Percentiles rank a stretch among this genome's conserved stretches.
These are phyloP conservation scores for Sisymbrium irio DNA, from an alignment of 345 rosid genomes.

Conservation along the genomic window DNA sequence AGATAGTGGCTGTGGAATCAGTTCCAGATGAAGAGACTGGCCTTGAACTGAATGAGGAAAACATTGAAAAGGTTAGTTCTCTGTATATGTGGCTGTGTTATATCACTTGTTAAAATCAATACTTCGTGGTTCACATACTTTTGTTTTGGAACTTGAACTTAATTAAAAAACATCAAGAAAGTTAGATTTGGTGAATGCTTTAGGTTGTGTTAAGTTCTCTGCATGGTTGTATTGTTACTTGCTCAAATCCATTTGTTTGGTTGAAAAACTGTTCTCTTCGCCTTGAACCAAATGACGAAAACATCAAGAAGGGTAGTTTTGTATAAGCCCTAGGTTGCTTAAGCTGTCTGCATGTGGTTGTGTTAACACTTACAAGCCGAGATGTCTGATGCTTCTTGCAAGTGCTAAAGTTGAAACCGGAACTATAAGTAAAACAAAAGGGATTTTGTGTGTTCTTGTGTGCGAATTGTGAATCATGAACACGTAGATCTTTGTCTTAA, in stretches of 20 bases:
- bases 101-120: neutral
- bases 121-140: neutral
- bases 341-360: too few species aligned
- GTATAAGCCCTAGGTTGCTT: conserved; percentile 1
- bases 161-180: conserved; percentile 74
- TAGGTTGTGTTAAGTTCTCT: neutral
- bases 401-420: neutral
- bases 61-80: conserved; percentile 69
- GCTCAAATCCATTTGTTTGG: neutral
- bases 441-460: neutral
- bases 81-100: neutral
- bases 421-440: neutral
- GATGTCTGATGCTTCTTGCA: neutral
- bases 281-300: conserved; percentile 72
- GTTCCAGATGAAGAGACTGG: conserved; percentile 89
- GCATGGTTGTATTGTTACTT: neutral
- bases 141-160: conserved; percentile 49
- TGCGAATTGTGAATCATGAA: neutral
- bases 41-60: conserved; percentile 84
- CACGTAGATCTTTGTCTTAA: neutral
- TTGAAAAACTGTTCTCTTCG: neutral
- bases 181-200: conserved; percentile 34
- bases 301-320: too few species aligned
- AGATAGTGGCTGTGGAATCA: conserved; percentile 86
- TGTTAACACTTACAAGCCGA: too few species aligned